Conservation (phyloP, 2,329 filamentous ascomycete species). For the Alternaria angustiovoidea region DNA sequence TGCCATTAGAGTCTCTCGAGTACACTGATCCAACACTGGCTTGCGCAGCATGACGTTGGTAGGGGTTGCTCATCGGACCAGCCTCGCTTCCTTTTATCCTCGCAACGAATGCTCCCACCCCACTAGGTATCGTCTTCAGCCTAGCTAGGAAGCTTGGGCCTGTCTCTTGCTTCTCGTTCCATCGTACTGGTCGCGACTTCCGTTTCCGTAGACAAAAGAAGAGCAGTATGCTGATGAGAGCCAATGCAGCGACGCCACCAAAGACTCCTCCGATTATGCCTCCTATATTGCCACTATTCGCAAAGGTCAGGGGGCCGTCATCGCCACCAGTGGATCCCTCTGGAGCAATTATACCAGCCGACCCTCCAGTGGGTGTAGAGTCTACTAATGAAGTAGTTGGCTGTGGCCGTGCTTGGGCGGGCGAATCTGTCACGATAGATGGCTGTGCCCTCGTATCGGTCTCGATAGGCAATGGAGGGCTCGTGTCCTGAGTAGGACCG, state of each 20-base stretch:
- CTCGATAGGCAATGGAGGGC: constrained; percentile 21
- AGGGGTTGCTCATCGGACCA: constrained; percentile 37
- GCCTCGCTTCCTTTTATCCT: constrained; percentile 41
- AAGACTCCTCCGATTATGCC: constrained; percentile 48
- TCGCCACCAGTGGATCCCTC: constrained; percentile 20
- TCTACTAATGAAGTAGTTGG: constrained; percentile 27
- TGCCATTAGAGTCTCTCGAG: constrained; percentile 35
- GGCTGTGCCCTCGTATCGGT: constrained; percentile 19
- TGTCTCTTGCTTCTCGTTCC: constrained; percentile 28
- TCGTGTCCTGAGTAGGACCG: constrained; percentile 21
- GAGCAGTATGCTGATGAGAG: constrained; percentile 40
- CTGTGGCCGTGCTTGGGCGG: constrained; percentile 20
- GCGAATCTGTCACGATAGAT: constrained; percentile 16
- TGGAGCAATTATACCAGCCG: constrained; percentile 42
- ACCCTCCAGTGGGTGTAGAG: constrained; percentile 29
- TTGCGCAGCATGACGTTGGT: constrained; percentile 39
- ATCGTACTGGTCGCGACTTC: constrained; percentile 31
- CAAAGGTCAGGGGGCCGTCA: constrained; percentile 30
- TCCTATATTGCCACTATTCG: constrained; percentile 36
- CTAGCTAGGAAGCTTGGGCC: constrained; percentile 26
- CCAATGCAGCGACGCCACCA: constrained; percentile 45
- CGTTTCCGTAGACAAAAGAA: constrained; percentile 47
- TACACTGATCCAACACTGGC: constrained; percentile 46
- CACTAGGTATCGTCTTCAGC: constrained; percentile 31
- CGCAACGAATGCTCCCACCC: constrained; percentile 32